phyloP scores from a whole-genome alignment of 345 rosid genomes.

The Hibiscus tridactylites region DNA sequence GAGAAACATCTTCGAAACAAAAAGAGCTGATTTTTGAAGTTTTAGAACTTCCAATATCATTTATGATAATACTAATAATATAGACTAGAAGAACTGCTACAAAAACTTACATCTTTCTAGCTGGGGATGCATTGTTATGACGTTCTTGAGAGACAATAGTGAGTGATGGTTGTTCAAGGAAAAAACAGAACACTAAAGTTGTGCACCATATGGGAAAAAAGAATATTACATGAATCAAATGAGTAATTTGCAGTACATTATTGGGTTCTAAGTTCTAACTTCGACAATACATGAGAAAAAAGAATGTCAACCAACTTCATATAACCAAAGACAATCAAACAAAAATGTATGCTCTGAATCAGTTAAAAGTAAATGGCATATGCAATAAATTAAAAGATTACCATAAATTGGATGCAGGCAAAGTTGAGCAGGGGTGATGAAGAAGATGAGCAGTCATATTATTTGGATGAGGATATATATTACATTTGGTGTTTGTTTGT shows the following conservation, averaged over 20 bases:
- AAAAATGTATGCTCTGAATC: background rate
- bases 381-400: background rate
- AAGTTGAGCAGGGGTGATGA: background rate
- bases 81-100: background rate
- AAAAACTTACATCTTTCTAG: constrained; percentile 39
- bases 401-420: background rate
- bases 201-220: background rate
- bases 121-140: constrained; percentile 38
- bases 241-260: background rate
- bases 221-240: background rate
- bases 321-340: background rate
- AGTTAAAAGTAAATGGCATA: background rate
- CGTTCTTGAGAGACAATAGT: constrained; percentile 59
- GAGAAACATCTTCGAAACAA: background rate
- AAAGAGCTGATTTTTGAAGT: background rate
- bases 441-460: too few relatives aligned
- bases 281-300: background rate
- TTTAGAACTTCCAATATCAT: too few relatives aligned
- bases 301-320: background rate
- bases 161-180: too few relatives aligned
- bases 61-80: background rate
- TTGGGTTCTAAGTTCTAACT: background rate
- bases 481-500: too few relatives aligned
- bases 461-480: too few relatives aligned
- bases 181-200: constrained; percentile 7